Evolutionary conservation across 495 filamentous ascomycete genomes (phyloP).

Genomic region (Ascobolus immersus): DNA sequence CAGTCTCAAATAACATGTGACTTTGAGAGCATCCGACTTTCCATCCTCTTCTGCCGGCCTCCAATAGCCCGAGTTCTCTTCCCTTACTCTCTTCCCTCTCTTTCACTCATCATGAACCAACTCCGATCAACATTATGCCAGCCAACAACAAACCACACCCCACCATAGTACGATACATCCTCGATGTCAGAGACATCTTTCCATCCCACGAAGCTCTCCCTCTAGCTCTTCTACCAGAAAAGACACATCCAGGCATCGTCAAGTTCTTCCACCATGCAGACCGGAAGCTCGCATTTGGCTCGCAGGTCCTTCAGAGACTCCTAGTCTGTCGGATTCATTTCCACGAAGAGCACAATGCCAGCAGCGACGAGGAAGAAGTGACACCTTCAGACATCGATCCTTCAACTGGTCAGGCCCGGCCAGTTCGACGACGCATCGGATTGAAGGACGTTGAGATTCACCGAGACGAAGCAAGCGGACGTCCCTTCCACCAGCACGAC

Average conservation of each 20-base stretch:
- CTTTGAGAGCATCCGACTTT: no score
- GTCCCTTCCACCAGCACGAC: constrained; percentile 6
- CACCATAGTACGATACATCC: no score
- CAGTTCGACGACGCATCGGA: not conserved
- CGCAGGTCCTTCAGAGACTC: constrained; percentile 13
- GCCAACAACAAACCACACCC: no score
- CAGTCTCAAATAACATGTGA: no score
- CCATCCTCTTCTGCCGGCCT: no score
- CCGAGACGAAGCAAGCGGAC: constrained; percentile 8
- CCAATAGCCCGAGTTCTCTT: no score
- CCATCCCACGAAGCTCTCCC: no score
- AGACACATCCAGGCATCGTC: no score
- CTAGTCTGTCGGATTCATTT: constrained; percentile 1
- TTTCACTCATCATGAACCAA: no score
- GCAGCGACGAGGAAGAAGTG: not conserved
- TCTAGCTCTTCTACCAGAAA: not conserved
- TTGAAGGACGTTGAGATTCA: constrained; percentile 7
- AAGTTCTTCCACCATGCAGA: constrained; percentile 13
- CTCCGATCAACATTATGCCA: no score
- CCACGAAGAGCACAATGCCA: not conserved
- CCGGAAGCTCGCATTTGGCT: constrained; percentile 11
- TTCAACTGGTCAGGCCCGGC: not conserved
- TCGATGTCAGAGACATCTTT: no score
- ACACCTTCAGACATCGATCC: not conserved
- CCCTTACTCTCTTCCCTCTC: no score